Evolutionary conservation across 257 asterid species (phyloP), one percentile per base, ranked within the genome.

Genomic region (Ballota nigra): DNA sequence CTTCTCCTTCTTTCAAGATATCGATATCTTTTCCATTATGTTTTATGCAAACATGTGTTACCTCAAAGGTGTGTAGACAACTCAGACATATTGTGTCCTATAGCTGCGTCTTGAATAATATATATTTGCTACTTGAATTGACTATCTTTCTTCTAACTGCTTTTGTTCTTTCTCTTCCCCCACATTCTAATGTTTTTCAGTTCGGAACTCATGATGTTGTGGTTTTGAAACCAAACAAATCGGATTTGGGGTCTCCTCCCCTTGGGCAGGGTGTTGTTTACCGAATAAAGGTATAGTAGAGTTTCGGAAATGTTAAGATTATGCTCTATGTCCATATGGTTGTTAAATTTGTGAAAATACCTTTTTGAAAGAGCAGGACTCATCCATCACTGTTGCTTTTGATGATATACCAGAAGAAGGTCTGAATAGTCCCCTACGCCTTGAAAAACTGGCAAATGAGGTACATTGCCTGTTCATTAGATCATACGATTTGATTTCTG

Each of bases 331-430:
- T 69, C 33, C 56, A 33, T 19, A 5, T 43, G 59, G 8, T 64
- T 43, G 24, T 72, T 59, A 13, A 45, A 47, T 66, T 63, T 23
- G 61, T 79, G 5, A 20, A 36, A 68, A 26, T 63, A 57, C 65
- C 70, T 67, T 75, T 75, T 76, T 53, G 38, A 58, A 36, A 68
- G 85, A 65, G 71, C 88, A 94, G 99, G 99, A 94, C 85, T 86
- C 96, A 24, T 89, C 99, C 49, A 84, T 94, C 76, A 89, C 92
- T 45, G 95, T 91, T 78, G 98, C 91, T 70, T 94, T 91, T 70
- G 99, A 89, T 79, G 99, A 94, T 74, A 75, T 94, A 75, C 98
- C 98, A 29, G 98, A 94, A 83, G 98, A 94, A 79, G 98, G 99
- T 70, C 61, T 94, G 77, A 89, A 89, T 79, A 84, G 77, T 66